These are phyloP conservation scores for Leccinum uliginosum DNA, from an alignment of 768 basidiomycete species.

Conservation along the genomic window DNA sequence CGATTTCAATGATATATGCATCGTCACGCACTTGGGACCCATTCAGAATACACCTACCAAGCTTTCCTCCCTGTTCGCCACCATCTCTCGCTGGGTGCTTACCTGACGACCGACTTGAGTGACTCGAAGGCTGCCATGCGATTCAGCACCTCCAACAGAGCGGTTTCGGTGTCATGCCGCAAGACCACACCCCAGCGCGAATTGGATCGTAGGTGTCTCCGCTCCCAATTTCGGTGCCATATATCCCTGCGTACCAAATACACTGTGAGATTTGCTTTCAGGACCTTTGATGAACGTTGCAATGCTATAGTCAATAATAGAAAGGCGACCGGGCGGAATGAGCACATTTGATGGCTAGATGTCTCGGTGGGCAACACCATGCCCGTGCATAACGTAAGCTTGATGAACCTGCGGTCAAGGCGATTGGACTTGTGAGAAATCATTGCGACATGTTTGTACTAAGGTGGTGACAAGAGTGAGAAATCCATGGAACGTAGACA, in stretches of 20 bases:
- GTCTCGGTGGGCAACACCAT: background rate
- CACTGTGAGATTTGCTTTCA: background rate
- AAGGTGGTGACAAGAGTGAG: background rate
- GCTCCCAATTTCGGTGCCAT: background rate
- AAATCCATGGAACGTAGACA: background rate
- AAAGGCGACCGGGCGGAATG: background rate
- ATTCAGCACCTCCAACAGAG: background rate
- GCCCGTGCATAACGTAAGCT: background rate
- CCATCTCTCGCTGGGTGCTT: slow-evolving; percentile 66
- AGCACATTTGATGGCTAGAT: background rate
- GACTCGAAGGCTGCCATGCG: slow-evolving; percentile 20
- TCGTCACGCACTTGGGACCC: too few species aligned
- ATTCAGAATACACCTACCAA: slow-evolving; percentile 25
- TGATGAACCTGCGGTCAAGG: background rate
- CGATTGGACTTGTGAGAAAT: background rate
- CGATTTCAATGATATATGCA: too few species aligned
- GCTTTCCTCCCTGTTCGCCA: slow-evolving; percentile 18
- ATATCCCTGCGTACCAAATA: background rate
- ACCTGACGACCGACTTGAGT: slow-evolving; percentile 67
- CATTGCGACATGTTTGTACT: background rate
- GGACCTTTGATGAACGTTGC: background rate
- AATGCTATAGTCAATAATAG: background rate
- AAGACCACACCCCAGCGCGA: background rate
- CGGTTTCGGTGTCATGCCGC: background rate
- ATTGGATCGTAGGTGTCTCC: background rate